Evolutionary conservation across 2,329 filamentous ascomycete genomes (phyloP), one percentile per base, ranked within the genome.

Genomic region (Neopestalotiopsis clavispora): DNA sequence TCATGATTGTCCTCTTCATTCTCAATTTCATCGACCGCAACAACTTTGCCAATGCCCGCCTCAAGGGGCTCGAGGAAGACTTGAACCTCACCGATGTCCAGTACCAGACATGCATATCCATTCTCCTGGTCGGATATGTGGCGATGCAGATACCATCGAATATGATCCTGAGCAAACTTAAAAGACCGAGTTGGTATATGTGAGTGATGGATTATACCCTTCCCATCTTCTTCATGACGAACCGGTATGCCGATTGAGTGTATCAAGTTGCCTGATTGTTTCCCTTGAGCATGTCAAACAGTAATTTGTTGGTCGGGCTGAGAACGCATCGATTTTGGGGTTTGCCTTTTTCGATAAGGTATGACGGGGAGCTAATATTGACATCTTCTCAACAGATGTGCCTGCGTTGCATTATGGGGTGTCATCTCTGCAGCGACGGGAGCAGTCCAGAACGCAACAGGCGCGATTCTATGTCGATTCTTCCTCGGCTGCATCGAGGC

Each of bases 1-100:
- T 59, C 64, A 58, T 65, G 52, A 42, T 79, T n/a, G 42, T 65
- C n/a, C 62, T 83, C 80, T 84, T 84, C 71, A 84, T 71, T 34
- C 57, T 70, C 45, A 75, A 70, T 49, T 74, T 75, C 63, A 71
- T 77, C 14, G 76, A 75, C 65, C 70, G 76, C n/a, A 76, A 77
- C 66, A 84, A 87, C 70, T 86, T 87, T 70, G 85, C 86, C 13
- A 84, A 71, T 40, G 82, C 79, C 3, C 73, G 76, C 65, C 72
- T 84, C 34, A 80, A 78, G 1, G 81, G 81, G 13, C 75, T 84
- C 40, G 76, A 80, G 49, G 73, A 77, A 3, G 83, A 84, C 63
- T 70, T 84, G 58, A 71, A 74, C 9, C 68, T 82, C 10, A 74
- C 77, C 1, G 82, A 81, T 7, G 81, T 79, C 1, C 63, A 74